Evolutionary conservation across 2,329 filamentous ascomycete genomes (phyloP).

Genomic region (Biscogniauxia marginata): DNA sequence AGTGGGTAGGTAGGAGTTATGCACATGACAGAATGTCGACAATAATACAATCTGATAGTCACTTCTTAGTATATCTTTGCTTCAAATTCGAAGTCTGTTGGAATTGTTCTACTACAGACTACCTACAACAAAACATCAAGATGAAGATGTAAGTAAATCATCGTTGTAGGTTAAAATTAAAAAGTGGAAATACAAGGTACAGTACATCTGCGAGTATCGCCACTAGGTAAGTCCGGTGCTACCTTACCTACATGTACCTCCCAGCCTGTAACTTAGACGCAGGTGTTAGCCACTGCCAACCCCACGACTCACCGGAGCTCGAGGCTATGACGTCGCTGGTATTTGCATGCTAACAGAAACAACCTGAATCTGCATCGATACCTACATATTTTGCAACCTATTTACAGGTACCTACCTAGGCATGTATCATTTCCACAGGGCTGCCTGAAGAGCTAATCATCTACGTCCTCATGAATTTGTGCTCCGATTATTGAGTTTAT

Average conservation of each 20-base stretch:
- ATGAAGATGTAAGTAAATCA: too few species aligned
- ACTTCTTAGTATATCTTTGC: not conserved
- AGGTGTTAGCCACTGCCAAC: not conserved
- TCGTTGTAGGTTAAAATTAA: not conserved
- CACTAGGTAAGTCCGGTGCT: not conserved
- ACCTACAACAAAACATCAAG: too few species aligned
- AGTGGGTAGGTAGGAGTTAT: not conserved
- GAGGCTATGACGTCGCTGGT: not conserved
- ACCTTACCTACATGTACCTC: too few species aligned
- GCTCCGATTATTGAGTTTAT: not conserved
- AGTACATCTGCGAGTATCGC: not conserved
- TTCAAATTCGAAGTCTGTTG: not conserved
- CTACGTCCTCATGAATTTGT: too few species aligned
- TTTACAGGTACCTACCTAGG: too few species aligned
- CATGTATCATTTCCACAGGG: too few species aligned
- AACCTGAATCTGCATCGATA: too few species aligned
- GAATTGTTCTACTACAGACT: too few species aligned
- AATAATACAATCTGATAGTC: not conserved
- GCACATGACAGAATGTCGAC: too few species aligned
- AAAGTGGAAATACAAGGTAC: not conserved
- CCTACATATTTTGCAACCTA: too few species aligned
- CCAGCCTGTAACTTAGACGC: not conserved
- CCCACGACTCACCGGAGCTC: not conserved
- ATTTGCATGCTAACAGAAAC: not conserved
- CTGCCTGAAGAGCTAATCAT: too few species aligned